Percentiles rank a stretch among this genome's conserved stretches.
Evolutionary conservation across 2,329 filamentous ascomycete species (phyloP).

Genomic region (Neofusicoccum parvum): DNA sequence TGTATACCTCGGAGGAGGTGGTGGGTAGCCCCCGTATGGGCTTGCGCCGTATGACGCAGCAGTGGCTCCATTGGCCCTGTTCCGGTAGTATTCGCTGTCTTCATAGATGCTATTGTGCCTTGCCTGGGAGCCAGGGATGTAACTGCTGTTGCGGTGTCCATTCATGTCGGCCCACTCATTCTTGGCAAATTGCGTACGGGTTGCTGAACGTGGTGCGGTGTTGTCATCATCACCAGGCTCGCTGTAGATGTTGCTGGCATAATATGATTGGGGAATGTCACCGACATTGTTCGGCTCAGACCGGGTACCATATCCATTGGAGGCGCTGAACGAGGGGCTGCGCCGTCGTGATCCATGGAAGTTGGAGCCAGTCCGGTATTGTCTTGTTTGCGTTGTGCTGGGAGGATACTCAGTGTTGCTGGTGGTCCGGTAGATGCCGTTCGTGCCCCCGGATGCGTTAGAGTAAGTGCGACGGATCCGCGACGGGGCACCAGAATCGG

Average conservation of each 20-base stretch:
- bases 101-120: conserved; percentile 16
- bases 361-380: conserved; percentile 30
- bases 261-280: conserved; percentile 35
- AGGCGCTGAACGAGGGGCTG: conserved; percentile 35
- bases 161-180: conserved; percentile 29
- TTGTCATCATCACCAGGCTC: conserved; percentile 34
- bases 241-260: conserved; percentile 34
- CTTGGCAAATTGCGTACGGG: conserved; percentile 27
- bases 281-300: conserved; percentile 37
- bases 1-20: conserved; percentile 13
- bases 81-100: conserved; percentile 3
- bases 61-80: background rate
- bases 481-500: conserved; percentile 29
- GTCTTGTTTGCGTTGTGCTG: conserved; percentile 24
- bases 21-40: conserved; percentile 13
- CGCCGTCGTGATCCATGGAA: conserved; percentile 30
- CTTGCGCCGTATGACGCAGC: background rate
- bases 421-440: background rate
- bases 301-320: conserved; percentile 34
- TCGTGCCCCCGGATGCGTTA: conserved; percentile 29
- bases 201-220: background rate
- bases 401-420: conserved; percentile 30
- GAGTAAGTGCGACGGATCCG: conserved; percentile 37
- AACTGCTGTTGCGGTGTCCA: conserved; percentile 6
- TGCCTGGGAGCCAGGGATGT: background rate